These are phyloP conservation scores for Fusarium clavum DNA, from an alignment of 2,329 filamentous ascomycete species.

Conservation along the genomic window DNA sequence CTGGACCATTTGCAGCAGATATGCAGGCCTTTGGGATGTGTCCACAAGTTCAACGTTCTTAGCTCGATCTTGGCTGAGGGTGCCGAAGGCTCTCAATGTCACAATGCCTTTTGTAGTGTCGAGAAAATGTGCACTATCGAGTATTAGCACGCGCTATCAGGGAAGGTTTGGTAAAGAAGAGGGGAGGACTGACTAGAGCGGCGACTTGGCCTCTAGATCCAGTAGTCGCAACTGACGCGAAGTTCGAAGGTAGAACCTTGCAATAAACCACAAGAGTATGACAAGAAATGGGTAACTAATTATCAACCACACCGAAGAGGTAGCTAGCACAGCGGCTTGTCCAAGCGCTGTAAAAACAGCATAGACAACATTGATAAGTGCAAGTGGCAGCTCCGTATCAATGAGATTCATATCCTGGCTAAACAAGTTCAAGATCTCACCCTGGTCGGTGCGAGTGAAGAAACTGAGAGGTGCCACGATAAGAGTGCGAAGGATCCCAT, in stretches of 20 bases:
- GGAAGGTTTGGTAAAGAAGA: no score
- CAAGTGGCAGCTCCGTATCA: conserved; percentile 50
- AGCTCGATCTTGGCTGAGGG: neutral
- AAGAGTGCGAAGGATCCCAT: conserved; percentile 8
- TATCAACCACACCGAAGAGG: conserved; percentile 55
- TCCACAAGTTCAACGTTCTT: neutral
- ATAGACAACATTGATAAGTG: conserved; percentile 40
- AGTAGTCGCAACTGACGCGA: conserved; percentile 68
- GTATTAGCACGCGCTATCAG: no score
- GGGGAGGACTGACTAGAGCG: neutral
- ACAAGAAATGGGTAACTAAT: conserved; percentile 62
- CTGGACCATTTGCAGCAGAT: neutral
- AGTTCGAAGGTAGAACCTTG: conserved; percentile 68
- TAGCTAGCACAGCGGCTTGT: conserved; percentile 47
- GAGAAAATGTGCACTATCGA: neutral
- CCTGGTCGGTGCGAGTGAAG: conserved; percentile 49
- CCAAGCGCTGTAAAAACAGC: neutral
- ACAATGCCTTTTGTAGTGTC: neutral
- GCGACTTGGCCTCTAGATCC: conserved; percentile 50
- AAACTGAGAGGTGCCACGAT: conserved; percentile 47
- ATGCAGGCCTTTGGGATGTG: neutral
- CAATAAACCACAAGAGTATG: conserved; percentile 59
- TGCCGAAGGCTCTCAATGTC: neutral
- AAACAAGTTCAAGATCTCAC: conserved; percentile 52
- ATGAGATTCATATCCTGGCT: conserved; percentile 54